A percentile compares a stretch with the other conserved stretches of the same genome.
Evolutionary conservation across 768 basidiomycete species (phyloP).

Genomic region (Naganishia onofrii): DNA sequence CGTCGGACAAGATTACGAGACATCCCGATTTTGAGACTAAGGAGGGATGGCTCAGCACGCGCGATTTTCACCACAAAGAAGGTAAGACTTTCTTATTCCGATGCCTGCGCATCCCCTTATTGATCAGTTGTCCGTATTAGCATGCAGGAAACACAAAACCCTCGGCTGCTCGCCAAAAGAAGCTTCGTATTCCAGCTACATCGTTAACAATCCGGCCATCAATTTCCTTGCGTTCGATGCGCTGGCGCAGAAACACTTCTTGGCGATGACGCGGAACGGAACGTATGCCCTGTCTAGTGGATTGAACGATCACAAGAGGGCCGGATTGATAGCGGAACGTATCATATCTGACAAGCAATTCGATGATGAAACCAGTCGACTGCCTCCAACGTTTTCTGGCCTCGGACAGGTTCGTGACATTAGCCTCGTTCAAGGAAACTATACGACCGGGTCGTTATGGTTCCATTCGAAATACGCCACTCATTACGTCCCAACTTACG

Average conservation of each 20-base stretch:
- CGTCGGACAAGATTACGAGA: conserved; percentile 28
- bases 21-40: conserved; percentile 33
- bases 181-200: conserved; percentile 33
- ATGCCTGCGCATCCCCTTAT: not conserved
- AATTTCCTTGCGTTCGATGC: conserved; percentile 32
- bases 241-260: conserved; percentile 22
- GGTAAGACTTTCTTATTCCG: conserved; percentile 9
- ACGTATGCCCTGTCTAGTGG: conserved; percentile 6
- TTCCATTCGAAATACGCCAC: conserved; percentile 8
- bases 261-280: conserved; percentile 1
- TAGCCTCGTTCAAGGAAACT: not conserved
- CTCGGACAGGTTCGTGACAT: not conserved
- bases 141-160: conserved; percentile 12
- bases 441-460: not conserved
- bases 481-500: conserved; percentile 30
- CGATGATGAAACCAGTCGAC: not conserved
- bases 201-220: conserved; percentile 33
- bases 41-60: conserved; percentile 29
- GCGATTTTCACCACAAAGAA: conserved; percentile 16
- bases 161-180: conserved; percentile 27
- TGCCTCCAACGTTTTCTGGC: not conserved
- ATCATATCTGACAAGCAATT: not conserved
- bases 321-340: not conserved
- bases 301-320: not conserved
- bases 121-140: too few relatives aligned